Conservation (phyloP, 106 monocot species). For the Apostasia shenzhenica region DNA sequence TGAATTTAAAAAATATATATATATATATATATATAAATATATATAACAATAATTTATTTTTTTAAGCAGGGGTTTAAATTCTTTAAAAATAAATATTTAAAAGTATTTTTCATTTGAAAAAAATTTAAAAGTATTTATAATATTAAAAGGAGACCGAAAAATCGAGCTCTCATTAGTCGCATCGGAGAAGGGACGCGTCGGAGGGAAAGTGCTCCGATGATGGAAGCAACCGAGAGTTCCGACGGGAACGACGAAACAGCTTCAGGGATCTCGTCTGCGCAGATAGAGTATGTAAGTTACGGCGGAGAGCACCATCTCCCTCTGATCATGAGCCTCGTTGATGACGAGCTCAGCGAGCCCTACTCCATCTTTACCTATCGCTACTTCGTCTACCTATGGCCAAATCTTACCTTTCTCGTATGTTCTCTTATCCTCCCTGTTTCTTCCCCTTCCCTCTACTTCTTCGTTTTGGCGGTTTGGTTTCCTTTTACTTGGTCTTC, state of each 20-base stretch:
- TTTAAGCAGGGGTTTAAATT: too few relatives aligned
- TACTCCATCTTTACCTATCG: slow-evolving; percentile 99
- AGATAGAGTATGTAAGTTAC: slow-evolving; percentile 89
- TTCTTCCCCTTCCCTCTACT: neutral
- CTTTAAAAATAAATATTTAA: too few relatives aligned
- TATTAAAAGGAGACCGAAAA: too few relatives aligned
- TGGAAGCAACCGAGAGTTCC: slow-evolving; percentile 4
- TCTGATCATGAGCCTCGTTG: slow-evolving; percentile 82
- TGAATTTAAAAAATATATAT: too few relatives aligned
- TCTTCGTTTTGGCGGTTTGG: neutral
- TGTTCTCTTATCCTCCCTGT: neutral
- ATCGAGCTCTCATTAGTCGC: too few relatives aligned
- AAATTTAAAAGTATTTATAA: too few relatives aligned
- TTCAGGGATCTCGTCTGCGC: slow-evolving; percentile 22
- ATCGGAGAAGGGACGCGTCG: neutral
- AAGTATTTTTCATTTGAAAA: too few relatives aligned
- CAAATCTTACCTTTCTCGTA: slow-evolving; percentile 90
- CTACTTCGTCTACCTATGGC: slow-evolving; percentile 99
- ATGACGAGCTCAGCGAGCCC: slow-evolving; percentile 98
- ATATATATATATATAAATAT: too few relatives aligned
- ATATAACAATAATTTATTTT: too few relatives aligned
- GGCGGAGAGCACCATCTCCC: slow-evolving; percentile 99
- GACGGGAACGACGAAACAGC: slow-evolving; percentile 15
- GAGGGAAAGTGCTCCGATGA: slow-evolving; percentile 1
- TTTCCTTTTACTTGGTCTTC: slow-evolving; percentile 1